A percentile compares a stretch with the other conserved stretches of the same genome.
These are phyloP conservation scores for Colletotrichum sp. DNA, from an alignment of 2,329 filamentous ascomycete genomes.

Conservation along the genomic window DNA sequence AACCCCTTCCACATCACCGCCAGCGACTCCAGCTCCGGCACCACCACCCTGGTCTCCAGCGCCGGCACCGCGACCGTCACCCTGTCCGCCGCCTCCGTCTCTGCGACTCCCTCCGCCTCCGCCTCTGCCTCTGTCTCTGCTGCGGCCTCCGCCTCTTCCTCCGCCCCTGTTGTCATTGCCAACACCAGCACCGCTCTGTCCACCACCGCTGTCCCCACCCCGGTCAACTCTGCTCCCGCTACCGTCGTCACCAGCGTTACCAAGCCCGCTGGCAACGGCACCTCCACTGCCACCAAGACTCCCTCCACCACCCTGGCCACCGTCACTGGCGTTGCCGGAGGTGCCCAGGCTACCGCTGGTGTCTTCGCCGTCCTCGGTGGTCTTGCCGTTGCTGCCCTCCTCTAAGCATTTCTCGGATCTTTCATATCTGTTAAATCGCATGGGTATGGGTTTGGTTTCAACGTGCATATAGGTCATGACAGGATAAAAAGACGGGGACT, in stretches of 20 bases:
- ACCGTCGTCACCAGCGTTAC: constrained; percentile 25
- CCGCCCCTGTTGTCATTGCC: constrained; percentile 27
- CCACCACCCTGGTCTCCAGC: constrained; percentile 28
- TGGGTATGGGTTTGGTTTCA: constrained; percentile 16
- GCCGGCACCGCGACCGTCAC: constrained; percentile 28
- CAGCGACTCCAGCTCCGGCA: constrained; percentile 25
- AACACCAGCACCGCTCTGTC: constrained; percentile 27
- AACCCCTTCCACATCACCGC: constrained; percentile 62
- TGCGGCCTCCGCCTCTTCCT: constrained; percentile 22
- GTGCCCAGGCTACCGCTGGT: constrained; percentile 19
- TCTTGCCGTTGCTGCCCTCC: constrained; percentile 19
- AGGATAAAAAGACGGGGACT: constrained; percentile 20
- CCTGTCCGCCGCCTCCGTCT: constrained; percentile 34
- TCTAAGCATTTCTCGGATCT: constrained; percentile 22
- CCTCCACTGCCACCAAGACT: background rate
- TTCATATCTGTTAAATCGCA: constrained; percentile 15
- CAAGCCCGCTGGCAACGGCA: constrained; percentile 18
- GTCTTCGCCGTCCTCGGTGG: constrained; percentile 22
- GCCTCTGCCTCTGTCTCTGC: constrained; percentile 27
- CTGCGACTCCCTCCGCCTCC: constrained; percentile 34
- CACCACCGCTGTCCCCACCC: constrained; percentile 19
- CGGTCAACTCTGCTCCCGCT: constrained; percentile 24
- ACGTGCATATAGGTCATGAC: constrained; percentile 21
- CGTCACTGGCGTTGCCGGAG: background rate
- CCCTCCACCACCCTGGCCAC: constrained; percentile 5